Base-by-base conservation (phyloP, 768 basidiomycete genomes). In the Xerocomellus intermedius region DNA sequence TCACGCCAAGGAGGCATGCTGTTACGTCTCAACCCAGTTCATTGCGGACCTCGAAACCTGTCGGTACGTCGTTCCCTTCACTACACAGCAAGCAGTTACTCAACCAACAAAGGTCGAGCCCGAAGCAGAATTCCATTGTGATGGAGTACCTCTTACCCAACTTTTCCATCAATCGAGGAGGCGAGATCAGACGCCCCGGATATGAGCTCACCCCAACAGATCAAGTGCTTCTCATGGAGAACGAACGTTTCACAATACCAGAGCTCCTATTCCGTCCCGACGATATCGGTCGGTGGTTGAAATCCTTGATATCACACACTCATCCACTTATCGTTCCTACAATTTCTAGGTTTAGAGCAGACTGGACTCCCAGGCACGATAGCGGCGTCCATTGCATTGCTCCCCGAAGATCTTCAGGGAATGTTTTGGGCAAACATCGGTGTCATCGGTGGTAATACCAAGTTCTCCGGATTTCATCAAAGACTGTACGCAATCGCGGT, bases 381-480 rank as follows among this genome's bases (percentile, higher is more conserved):
- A 56, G 87, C 89, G 38, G 68, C 80, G 51, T 87, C 87, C 54
- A 93, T 98, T 64, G 77, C 81, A 0, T 72, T 81, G 30, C 82
- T 98, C 55, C 91, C 92, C 0, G 75, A 79, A 48, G 92, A 95
- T 63, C 63, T 95, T 24, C 91, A 86, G 61, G 94, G 92, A 33
- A 84, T 98, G 87, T 97, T 94, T 72, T 98, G 94, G 94, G 84
- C 85, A 33, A 92, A 98, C 69, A 94, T 98, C 57, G 90, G 89
- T 13, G 73, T 96, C 59, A 83, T 94, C 64, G 95, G 95, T 46
- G 95, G 95, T 14, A 88, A 82, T 69, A 83, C 84, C 16, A 82
- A 82, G 62, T 84, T 94, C 60, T 77, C 83, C 41, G 89, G 87
- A 7, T 87, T 98, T 62, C 79, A 80, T 21, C 72, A 79, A 48